These are phyloP conservation scores for Aspergillus tamarii DNA, from an alignment of 2,329 filamentous ascomycete species.

Conservation along the genomic window DNA sequence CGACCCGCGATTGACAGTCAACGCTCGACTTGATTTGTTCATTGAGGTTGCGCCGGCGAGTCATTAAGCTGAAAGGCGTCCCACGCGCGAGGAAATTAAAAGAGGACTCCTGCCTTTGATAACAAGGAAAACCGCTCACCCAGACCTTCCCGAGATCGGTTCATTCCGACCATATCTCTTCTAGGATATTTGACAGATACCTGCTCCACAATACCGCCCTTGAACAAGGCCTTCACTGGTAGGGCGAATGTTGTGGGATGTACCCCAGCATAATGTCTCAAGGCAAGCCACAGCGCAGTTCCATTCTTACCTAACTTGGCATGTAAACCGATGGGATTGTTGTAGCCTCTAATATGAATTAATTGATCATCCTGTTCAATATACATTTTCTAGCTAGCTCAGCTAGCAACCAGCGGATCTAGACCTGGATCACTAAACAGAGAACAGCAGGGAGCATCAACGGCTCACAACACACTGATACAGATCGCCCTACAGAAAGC, in stretches of 20 bases:
- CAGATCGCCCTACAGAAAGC: too few relatives aligned
- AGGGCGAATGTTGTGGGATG: not conserved
- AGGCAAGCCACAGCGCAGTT: not conserved
- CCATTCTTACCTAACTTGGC: not conserved
- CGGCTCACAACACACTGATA: too few relatives aligned
- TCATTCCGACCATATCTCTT: not conserved
- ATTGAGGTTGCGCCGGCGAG: not conserved
- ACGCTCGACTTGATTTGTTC: not conserved
- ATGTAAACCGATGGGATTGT: not conserved
- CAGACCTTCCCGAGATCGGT: not conserved
- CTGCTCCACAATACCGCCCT: not conserved
- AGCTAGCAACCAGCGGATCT: not conserved
- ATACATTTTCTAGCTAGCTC: too few relatives aligned
- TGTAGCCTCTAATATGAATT: not conserved
- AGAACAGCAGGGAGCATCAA: not conserved
- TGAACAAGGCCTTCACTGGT: not conserved
- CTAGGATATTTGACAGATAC: not conserved
- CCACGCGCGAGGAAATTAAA: not conserved
- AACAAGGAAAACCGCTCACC: not conserved
- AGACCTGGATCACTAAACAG: not conserved
- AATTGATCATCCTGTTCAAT: not conserved
- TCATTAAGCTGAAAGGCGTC: not conserved
- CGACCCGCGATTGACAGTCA: not conserved
- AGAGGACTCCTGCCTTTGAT: not conserved
- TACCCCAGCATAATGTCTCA: not conserved